Evolutionary conservation across 345 rosid species (phyloP).

Genomic region (Syzygium aromaticum): DNA sequence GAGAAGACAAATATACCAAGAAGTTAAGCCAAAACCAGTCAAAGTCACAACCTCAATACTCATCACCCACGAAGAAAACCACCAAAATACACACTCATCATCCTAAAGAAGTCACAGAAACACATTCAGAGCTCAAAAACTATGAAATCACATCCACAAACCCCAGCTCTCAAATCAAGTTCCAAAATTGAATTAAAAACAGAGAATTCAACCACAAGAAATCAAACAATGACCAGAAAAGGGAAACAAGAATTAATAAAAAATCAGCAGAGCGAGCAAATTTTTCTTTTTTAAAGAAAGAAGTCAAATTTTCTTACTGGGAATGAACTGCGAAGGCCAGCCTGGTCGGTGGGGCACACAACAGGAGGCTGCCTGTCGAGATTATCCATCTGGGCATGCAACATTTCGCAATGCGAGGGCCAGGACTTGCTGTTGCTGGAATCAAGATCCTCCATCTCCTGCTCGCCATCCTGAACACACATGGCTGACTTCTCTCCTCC

Average conservation of each 20-base stretch:
- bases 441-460: constrained; percentile 20
- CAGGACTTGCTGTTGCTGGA: constrained; percentile 11
- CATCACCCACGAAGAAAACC: background rate
- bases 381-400: constrained; percentile 40
- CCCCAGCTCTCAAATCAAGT: background rate
- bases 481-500: constrained; percentile 7
- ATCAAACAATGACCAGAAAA: background rate
- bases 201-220: background rate
- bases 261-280: background rate
- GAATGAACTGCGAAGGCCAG: constrained; percentile 15
- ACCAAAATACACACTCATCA: background rate
- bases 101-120: background rate
- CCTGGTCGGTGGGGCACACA: constrained; percentile 15
- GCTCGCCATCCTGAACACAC: constrained; percentile 39
- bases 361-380: constrained; percentile 19
- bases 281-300: background rate
- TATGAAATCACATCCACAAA: background rate
- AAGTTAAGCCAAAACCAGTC: background rate
- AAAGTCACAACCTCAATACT: background rate
- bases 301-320: constrained; percentile 23
- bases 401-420: constrained; percentile 29
- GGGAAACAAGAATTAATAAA: background rate
- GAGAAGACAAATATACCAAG: background rate
- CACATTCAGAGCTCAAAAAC: background rate
- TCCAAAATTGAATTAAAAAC: background rate